Base-by-base conservation (phyloP, 140 eudicot genomes). In the Cichorium intybus region DNA sequence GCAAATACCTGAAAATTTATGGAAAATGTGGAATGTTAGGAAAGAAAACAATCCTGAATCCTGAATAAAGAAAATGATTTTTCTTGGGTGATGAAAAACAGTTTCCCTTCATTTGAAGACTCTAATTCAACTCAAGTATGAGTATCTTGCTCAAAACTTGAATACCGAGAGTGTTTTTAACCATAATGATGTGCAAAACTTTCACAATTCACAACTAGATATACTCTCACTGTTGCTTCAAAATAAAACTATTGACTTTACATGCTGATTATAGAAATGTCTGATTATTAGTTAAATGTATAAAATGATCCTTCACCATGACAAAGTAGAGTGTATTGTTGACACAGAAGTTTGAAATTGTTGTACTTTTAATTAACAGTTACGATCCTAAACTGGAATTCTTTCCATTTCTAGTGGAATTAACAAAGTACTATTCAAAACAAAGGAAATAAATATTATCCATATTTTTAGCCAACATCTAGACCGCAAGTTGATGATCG, bases 1-100 rank as follows among this genome's bases (percentile, higher is more conserved):
- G 24, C 65, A 34, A 26, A 5, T 49, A 34, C 69, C 69, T 74
- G 78, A 49, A 28, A 56, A 64, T 55, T 60, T 24, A 56, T 49
- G 16, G 50, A 15, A 39, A 53, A 63, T 41, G 27, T 56, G 9
- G 66, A 58, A 64, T 18, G 68, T 64, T 34, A 73, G 37, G 46
- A 46, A 22, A 24, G 29, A 39, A 33, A 39, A 26, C 43, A 26
- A 62, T 4, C 49, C 23, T 23, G 11, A 47, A 50, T 49, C 48
- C 52, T 62, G 18, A 17, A 62, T 22, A 53, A 34, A 10, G 22
- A 51, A 22, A 51, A 8, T 6, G 54, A 34, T 2, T 7, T 9
- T 21, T 60, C 10, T 49, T 31, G n/a, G 26, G 28, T 31, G 29
- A 35, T 34, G 37, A 16, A 26, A 23, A 66, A 66, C 39, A 52